Evolutionary conservation across 305 asterid genomes (phyloP), one percentile per base, ranked within the genome.

Genomic region (Euphrasia arctica): DNA sequence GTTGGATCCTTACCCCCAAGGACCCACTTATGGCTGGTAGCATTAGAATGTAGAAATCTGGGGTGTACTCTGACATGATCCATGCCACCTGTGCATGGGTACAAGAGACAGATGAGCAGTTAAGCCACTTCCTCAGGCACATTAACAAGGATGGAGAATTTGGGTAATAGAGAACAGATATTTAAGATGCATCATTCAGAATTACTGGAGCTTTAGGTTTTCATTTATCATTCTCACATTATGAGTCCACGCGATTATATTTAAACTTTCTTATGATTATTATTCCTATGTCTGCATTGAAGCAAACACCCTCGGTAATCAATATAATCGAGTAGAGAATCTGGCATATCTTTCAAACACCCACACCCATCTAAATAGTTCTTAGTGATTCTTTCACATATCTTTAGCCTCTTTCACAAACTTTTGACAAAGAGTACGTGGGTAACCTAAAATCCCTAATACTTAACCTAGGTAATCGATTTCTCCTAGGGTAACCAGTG

Each of bases 11-110:
- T 80, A 92, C 98, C 98, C 82, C 96, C 98, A 68, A 91, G 94
- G 65, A 81, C 96, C 98, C 98, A 91, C 75, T 91, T 91, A 78
- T 91, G 98, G 79, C 96, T 91, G 63, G 98, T 91, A 31, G 98
- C 96, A 68, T 91, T 91, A 56, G 98, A 91, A 73, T 91, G 98
- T 62, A 91, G 71, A 62, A 91, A 91, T 72, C 75, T 86, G 36
- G 98, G 96, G 75, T 91, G 98, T 61, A 91, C 95, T 72, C 98
- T 76, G 63, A 83, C 95, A 77, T 82, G 96, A 79, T 91, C 96
- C 91, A 91, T 83, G 67, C 98, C 89, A 74, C 90, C 98, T 91
- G 80, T 15, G 63, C 28, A 54, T 63, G 45, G 42, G 52, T n/a
- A 43, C 25, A 60, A 58, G 70, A 54, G 29, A 66, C 7, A 31